Conservation (phyloP, 2,329 filamentous ascomycete species). For the Epichloe hybrida region DNA sequence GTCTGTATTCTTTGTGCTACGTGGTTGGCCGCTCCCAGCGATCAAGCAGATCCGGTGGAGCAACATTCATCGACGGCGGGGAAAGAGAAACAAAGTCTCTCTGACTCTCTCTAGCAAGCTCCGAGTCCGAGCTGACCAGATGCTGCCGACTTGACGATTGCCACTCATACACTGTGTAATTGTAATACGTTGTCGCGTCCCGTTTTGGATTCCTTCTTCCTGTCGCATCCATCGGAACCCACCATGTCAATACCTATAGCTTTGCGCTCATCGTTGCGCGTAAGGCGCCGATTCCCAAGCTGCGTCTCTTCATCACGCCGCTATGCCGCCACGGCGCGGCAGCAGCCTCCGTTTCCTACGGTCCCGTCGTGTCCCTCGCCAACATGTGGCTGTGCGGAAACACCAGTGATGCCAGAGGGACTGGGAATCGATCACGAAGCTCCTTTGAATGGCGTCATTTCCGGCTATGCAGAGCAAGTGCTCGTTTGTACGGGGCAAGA, state of each 20-base stretch:
- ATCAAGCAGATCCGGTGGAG: background rate
- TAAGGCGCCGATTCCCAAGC: background rate
- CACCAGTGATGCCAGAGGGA: conserved; percentile 47
- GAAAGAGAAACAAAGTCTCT: too few species aligned
- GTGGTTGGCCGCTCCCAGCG: too few species aligned
- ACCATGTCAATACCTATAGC: conserved; percentile 2
- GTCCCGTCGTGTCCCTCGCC: conserved; percentile 55
- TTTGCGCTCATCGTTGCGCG: background rate
- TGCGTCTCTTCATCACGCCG: conserved; percentile 1
- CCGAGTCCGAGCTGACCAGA: conserved; percentile 11
- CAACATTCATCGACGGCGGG: background rate
- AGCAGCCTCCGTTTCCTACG: conserved; percentile 24
- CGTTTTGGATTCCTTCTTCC: too few species aligned
- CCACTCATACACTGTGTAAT: too few species aligned
- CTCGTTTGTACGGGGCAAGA: conserved; percentile 66
- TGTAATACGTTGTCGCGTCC: too few species aligned
- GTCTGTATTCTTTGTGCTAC: too few species aligned
- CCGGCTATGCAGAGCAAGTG: conserved; percentile 68
- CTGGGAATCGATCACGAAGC: conserved; percentile 63
- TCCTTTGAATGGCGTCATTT: conserved; percentile 62
- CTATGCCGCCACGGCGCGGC: conserved; percentile 10
- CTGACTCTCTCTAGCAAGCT: background rate
- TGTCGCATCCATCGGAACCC: background rate
- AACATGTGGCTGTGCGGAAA: conserved; percentile 61
- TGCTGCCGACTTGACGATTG: background rate